Conservation (phyloP, 768 basidiomycete species). For the Leccinum fibrillosum region DNA sequence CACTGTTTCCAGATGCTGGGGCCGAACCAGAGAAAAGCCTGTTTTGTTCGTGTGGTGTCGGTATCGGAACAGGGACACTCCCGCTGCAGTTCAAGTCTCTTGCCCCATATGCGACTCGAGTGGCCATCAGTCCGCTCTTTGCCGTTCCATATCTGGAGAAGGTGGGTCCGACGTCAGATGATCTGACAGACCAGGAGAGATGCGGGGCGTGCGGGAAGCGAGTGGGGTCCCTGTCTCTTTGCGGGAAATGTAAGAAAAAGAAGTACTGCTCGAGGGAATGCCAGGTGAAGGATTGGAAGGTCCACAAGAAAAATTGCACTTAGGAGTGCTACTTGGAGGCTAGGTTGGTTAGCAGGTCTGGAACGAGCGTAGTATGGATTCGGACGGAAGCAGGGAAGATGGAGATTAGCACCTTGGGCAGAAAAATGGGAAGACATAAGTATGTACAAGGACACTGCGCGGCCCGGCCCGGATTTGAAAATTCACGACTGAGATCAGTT, state of each 20-base stretch:
- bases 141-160: constrained; percentile 47
- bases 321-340: neutral
- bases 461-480: too few relatives aligned
- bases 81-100: constrained; percentile 36
- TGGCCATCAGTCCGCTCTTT: constrained; percentile 54
- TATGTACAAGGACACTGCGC: too few relatives aligned
- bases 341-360: neutral
- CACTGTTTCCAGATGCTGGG: constrained; percentile 33
- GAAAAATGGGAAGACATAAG: too few relatives aligned
- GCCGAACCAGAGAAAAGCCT: constrained; percentile 36
- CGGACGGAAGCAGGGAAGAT: too few relatives aligned
- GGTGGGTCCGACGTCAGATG: constrained; percentile 17
- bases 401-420: too few relatives aligned
- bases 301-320: constrained; percentile 38
- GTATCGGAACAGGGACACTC: constrained; percentile 43
- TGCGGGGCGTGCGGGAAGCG: constrained; percentile 24
- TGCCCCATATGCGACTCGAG: constrained; percentile 43
- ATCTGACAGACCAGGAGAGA: neutral
- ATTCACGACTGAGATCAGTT: too few relatives aligned
- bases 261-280: constrained; percentile 45
- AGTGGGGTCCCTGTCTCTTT: constrained; percentile 27
- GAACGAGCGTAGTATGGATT: too few relatives aligned
- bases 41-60: constrained; percentile 53
- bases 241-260: constrained; percentile 36
- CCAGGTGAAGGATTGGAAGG: constrained; percentile 47